Conservation (phyloP, 2,329 filamentous ascomycete species). For the Hymenoscyphus scutula region DNA sequence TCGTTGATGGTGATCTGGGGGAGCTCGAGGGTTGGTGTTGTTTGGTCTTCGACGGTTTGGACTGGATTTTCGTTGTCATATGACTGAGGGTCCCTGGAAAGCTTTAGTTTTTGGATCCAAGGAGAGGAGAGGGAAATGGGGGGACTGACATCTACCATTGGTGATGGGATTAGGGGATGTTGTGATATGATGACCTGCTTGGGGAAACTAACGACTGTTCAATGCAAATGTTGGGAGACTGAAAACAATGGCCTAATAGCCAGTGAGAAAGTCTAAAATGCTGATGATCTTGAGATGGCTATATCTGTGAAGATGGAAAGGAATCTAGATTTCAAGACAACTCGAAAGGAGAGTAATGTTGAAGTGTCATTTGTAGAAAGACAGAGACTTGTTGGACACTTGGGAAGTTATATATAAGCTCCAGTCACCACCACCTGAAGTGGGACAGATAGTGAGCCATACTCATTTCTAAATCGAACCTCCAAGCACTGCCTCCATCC, state of each 20-base stretch:
- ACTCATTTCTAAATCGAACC: slow-evolving; percentile 9
- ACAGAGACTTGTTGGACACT: neutral
- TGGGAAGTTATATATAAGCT: slow-evolving; percentile 4
- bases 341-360: neutral
- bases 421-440: slow-evolving; percentile 9
- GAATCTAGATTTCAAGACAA: slow-evolving; percentile 10
- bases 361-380: neutral
- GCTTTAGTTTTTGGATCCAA: slow-evolving; percentile 19
- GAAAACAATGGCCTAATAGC: neutral
- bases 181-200: slow-evolving; percentile 6
- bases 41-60: slow-evolving; percentile 16
- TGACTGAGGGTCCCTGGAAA: slow-evolving; percentile 25
- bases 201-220: neutral
- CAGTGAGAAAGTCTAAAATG: slow-evolving; percentile 13
- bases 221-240: neutral
- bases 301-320: slow-evolving; percentile 3
- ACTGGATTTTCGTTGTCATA: slow-evolving; percentile 24
- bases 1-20: slow-evolving; percentile 31
- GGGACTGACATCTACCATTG: slow-evolving; percentile 32
- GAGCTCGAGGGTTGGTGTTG: slow-evolving; percentile 17
- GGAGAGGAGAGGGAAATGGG: neutral
- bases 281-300: slow-evolving; percentile 7
- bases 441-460: slow-evolving; percentile 23
- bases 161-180: slow-evolving; percentile 12
- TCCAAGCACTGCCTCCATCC: slow-evolving; percentile 31